These are phyloP conservation scores for Lotus japonicus DNA, from an alignment of 306 rosid genomes.

Conservation along the genomic window DNA sequence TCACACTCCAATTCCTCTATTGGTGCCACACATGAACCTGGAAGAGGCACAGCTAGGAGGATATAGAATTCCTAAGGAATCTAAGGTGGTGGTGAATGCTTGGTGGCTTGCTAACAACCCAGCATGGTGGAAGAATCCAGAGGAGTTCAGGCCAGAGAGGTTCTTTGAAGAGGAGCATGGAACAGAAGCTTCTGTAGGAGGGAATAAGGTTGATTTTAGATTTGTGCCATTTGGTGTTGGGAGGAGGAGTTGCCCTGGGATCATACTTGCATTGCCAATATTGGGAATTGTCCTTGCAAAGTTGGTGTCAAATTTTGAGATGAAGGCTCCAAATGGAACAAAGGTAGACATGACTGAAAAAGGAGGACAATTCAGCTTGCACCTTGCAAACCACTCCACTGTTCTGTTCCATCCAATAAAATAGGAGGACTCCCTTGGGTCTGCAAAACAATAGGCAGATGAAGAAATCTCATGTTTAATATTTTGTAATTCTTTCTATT, in stretches of 20 bases:
- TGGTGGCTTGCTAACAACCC: constrained; percentile 94
- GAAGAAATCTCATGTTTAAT: no score
- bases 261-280: constrained; percentile 79
- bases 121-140: constrained; percentile 62
- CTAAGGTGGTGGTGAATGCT: constrained; percentile 78
- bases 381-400: constrained; percentile 63
- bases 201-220: constrained; percentile 59
- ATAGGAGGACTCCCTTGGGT: no score
- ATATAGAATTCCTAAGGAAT: constrained; percentile 61
- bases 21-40: constrained; percentile 93
- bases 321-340: constrained; percentile 40
- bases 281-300: constrained; percentile 57
- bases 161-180: constrained; percentile 61
- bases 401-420: constrained; percentile 34
- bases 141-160: constrained; percentile 76
- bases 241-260: constrained; percentile 85
- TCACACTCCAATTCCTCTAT: constrained; percentile 66
- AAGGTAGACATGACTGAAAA: constrained; percentile 62
- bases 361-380: constrained; percentile 79
- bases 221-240: constrained; percentile 78
- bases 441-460: no score
- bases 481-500: neutral
- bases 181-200: constrained; percentile 57
- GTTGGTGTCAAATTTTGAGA: constrained; percentile 52
- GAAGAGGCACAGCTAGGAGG: constrained; percentile 74